Percentiles rank a stretch among this genome's conserved stretches.
These are phyloP conservation scores for Malus hybrid DNA, from an alignment of 331 rosid genomes.

Conservation along the genomic window DNA sequence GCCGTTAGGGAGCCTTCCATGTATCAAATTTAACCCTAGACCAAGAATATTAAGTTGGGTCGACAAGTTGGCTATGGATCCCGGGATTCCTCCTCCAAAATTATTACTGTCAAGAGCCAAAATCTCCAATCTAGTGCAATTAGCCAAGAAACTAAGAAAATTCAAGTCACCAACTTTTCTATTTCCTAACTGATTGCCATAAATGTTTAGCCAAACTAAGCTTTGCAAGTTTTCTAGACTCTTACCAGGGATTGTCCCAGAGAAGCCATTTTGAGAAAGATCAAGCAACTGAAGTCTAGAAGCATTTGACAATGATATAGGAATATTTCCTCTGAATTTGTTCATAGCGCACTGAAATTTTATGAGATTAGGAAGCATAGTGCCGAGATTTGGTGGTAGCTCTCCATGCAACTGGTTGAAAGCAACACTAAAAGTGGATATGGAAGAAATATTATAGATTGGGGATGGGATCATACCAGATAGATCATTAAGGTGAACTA, in stretches of 20 bases:
- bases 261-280: constrained; percentile 20
- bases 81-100: background rate
- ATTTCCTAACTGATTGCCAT: background rate
- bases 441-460: background rate
- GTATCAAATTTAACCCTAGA: rapidly evolving
- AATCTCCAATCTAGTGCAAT: rapidly evolving
- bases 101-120: rapidly evolving
- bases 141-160: background rate
- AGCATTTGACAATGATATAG: constrained; percentile 34
- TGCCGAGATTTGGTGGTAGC: constrained; percentile 32
- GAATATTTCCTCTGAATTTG: constrained; percentile 32
- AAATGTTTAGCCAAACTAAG: background rate
- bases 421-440: constrained; percentile 10
- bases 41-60: background rate
- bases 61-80: background rate
- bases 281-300: constrained; percentile 26
- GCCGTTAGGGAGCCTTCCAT: background rate
- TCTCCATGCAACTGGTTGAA: constrained; percentile 27
- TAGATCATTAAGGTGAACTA: too few species aligned
- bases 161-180: background rate
- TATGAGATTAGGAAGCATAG: constrained; percentile 29
- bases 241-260: constrained; percentile 22
- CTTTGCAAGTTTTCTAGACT: background rate
- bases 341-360: constrained; percentile 28
- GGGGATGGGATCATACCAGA: background rate